Conservation (phyloP, 2,329 filamentous ascomycete genomes). For the Diaporthe sp. region DNA sequence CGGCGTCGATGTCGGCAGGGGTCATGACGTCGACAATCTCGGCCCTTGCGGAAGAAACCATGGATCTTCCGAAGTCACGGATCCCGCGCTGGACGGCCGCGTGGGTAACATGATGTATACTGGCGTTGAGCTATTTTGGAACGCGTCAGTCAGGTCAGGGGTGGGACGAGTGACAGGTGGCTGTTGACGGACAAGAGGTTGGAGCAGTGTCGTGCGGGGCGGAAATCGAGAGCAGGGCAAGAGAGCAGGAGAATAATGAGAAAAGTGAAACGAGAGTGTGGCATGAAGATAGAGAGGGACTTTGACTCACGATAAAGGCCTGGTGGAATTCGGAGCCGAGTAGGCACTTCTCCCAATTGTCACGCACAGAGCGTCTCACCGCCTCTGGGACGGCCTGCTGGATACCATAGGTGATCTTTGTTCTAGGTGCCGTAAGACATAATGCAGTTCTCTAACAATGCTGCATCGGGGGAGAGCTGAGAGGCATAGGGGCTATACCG, state of each 20-base stretch:
- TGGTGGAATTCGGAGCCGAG: slow-evolving; percentile 63
- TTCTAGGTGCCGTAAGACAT: too few species aligned
- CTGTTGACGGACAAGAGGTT: neutral
- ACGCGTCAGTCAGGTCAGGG: neutral
- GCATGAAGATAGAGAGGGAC: neutral
- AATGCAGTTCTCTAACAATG: too few species aligned
- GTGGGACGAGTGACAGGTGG: too few species aligned
- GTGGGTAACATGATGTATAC: slow-evolving; percentile 55
- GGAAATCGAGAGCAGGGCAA: neutral
- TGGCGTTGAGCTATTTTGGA: slow-evolving; percentile 57
- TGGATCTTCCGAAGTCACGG: slow-evolving; percentile 56
- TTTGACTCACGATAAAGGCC: slow-evolving; percentile 61
- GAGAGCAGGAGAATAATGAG: too few species aligned
- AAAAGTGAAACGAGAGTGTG: too few species aligned
- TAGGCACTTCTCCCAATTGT: slow-evolving; percentile 62
- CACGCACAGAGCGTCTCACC: slow-evolving; percentile 60
- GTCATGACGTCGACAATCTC: slow-evolving; percentile 55
- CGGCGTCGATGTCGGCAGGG: slow-evolving; percentile 54
- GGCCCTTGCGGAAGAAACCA: slow-evolving; percentile 52
- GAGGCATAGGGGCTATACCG: too few species aligned
- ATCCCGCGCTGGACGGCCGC: slow-evolving; percentile 52
- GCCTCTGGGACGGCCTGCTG: slow-evolving; percentile 53
- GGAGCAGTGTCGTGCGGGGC: neutral
- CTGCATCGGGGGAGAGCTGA: too few species aligned
- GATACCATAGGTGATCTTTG: slow-evolving; percentile 51